phyloP scores from a whole-genome alignment of 2,329 filamentous ascomycete genomes.

The Canariomyces notabilis region DNA sequence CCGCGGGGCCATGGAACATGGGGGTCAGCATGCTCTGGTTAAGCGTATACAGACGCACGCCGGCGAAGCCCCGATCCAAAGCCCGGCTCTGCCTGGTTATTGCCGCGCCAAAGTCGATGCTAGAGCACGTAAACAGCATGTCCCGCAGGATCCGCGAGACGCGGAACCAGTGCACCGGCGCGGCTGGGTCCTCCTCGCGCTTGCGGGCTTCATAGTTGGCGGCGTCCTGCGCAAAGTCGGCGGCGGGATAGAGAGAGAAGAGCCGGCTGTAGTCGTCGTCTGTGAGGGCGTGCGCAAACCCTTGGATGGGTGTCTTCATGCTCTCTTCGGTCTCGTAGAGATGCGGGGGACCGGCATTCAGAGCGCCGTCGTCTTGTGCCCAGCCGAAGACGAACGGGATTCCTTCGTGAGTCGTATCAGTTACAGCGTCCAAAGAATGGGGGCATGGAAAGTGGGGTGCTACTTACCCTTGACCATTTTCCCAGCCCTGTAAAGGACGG shows the following conservation, averaged over 20 bases:
- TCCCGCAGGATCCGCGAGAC: slow-evolving; percentile 23
- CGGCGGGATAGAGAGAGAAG: slow-evolving; percentile 26
- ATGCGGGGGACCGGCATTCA: slow-evolving; percentile 23
- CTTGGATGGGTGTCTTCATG: slow-evolving; percentile 23
- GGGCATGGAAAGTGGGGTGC: too few species aligned
- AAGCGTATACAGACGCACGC: slow-evolving; percentile 25
- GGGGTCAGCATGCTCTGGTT: slow-evolving; percentile 29
- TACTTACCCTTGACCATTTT: slow-evolving; percentile 17
- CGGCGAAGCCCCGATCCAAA: background rate
- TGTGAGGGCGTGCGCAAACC: slow-evolving; percentile 22
- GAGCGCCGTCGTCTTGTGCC: slow-evolving; percentile 28
- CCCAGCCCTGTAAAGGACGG: slow-evolving; percentile 22
- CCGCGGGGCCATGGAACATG: slow-evolving; percentile 19
- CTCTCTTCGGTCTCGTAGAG: slow-evolving; percentile 22
- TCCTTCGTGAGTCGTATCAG: slow-evolving; percentile 6
- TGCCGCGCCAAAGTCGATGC: slow-evolving; percentile 20
- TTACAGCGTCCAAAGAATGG: too few species aligned
- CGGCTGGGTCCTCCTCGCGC: slow-evolving; percentile 18
- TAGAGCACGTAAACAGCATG: slow-evolving; percentile 24
- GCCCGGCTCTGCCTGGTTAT: background rate
- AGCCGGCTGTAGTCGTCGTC: slow-evolving; percentile 24
- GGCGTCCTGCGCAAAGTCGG: slow-evolving; percentile 24
- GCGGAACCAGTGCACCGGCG: slow-evolving; percentile 24
- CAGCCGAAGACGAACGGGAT: slow-evolving; percentile 27
- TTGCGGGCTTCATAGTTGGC: slow-evolving; percentile 20